Conservation (phyloP, 768 basidiomycete genomes). For the Russula olivacea region DNA sequence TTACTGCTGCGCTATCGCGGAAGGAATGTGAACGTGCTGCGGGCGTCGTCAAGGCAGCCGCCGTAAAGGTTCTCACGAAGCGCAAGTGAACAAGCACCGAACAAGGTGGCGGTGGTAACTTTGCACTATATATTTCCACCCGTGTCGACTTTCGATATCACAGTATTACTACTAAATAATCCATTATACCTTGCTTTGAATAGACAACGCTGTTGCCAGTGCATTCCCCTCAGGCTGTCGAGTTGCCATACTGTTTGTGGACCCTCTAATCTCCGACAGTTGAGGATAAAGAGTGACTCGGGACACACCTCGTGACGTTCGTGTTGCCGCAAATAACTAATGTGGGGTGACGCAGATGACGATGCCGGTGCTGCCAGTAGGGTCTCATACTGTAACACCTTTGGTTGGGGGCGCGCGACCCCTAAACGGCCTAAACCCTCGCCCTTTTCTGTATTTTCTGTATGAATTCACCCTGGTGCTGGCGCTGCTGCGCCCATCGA, state of each 20-base stretch:
- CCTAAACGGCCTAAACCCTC: not conserved
- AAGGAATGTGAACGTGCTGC: constrained; percentile 93
- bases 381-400: not conserved
- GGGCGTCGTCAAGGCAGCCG: constrained; percentile 60
- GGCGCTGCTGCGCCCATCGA: not conserved
- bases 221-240: not conserved
- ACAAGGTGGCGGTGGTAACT: not conserved
- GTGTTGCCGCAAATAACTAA: no score
- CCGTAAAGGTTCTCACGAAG: constrained; percentile 67
- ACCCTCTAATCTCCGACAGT: no score
- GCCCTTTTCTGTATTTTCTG: no score
- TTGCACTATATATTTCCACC: not conserved
- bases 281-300: no score
- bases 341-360: no score
- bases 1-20: constrained; percentile 71
- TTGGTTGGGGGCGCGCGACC: not conserved
- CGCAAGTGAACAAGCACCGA: constrained; percentile 36
- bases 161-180: not conserved
- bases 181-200: not conserved
- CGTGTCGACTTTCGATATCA: not conserved
- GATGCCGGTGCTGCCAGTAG: no score
- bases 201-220: not conserved
- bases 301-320: no score
- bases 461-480: no score
- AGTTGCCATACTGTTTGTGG: no score